These are phyloP conservation scores for Geosmithia morbida DNA, from an alignment of 2,329 filamentous ascomycete genomes.

Conservation along the genomic window DNA sequence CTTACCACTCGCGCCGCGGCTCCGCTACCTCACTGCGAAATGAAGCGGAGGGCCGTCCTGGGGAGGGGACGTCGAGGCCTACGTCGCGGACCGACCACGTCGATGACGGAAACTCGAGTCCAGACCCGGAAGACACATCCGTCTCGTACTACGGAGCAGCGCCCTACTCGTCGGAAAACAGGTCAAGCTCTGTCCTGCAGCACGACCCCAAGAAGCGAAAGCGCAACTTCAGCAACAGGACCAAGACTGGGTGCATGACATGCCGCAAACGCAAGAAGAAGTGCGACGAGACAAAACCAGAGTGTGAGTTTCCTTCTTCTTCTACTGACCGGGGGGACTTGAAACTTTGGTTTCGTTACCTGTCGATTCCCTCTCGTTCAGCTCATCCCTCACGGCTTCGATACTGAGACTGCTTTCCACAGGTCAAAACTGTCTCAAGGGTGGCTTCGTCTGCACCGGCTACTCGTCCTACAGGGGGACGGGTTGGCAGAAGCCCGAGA, in stretches of 20 bases:
- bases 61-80: conserved; percentile 28
- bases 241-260: conserved; percentile 90
- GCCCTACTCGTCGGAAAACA: conserved; percentile 29
- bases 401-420: background rate
- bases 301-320: conserved; percentile 51
- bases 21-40: conserved; percentile 28
- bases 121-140: conserved; percentile 35
- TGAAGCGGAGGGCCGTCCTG: conserved; percentile 34
- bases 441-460: conserved; percentile 81
- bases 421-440: conserved; percentile 84
- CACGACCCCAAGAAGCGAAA: conserved; percentile 56
- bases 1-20: conserved; percentile 30
- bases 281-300: conserved; percentile 85
- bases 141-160: conserved; percentile 22
- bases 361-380: no score
- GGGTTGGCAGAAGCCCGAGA: conserved; percentile 62
- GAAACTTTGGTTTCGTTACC: no score
- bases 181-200: conserved; percentile 34
- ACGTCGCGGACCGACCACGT: conserved; percentile 29
- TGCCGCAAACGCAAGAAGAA: conserved; percentile 93
- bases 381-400: no score
- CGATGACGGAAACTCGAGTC: conserved; percentile 37
- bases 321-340: background rate
- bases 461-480: conserved; percentile 69
- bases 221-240: conserved; percentile 82